Evolutionary conservation across 768 basidiomycete species (phyloP), one percentile per base, ranked within the genome.

Genomic region (Hydnum rufescens): DNA sequence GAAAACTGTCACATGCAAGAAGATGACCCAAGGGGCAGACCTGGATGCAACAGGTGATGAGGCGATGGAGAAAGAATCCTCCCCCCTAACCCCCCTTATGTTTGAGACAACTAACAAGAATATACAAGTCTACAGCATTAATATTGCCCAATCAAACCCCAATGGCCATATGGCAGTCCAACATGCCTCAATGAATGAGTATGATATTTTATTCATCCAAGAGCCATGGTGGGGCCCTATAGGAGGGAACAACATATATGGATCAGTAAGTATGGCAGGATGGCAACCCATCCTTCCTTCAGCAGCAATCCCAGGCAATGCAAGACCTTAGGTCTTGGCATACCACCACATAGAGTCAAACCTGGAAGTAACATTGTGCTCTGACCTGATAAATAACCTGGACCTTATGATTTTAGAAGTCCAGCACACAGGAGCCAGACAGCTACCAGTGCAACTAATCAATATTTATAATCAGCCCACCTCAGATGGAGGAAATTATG

Each of bases 271-370:
- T 6, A 13, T 8, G 8, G 25, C 49, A 13, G 26, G 28, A 8
- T 52, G 51, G 51, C 32, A 52, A 19, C 32, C 47, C 18, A 39
- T 52, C 5, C 51, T 52, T 25, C 51, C 51, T 16, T 16, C 23
- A 5, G 28, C 42, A 18, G 25, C 32, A 3, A 52, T 52, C 19
- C 32, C 42, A 16, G 2, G 18, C 16, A 30, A 52, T 4, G 18
- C 46, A 44, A 6, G 46, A 44, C 51, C 51, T 4, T 19, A 39
- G n/a, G 51, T 44, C 8, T 42, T 52, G 51, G 42, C 51, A 30
- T 52, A 42, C 43, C 25, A 42, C 16, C 28, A n/a, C 46, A 51
- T 19, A 16, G 42, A 34, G 6, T 42, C 16, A 23, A 42, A 52
- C 47, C n/a, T 52, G 4, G 23, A 51, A 19, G 25, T 52, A 3